phyloP scores from a whole-genome alignment of 2,329 filamentous ascomycete species.

The Paracorniculantispora psalliotae region DNA sequence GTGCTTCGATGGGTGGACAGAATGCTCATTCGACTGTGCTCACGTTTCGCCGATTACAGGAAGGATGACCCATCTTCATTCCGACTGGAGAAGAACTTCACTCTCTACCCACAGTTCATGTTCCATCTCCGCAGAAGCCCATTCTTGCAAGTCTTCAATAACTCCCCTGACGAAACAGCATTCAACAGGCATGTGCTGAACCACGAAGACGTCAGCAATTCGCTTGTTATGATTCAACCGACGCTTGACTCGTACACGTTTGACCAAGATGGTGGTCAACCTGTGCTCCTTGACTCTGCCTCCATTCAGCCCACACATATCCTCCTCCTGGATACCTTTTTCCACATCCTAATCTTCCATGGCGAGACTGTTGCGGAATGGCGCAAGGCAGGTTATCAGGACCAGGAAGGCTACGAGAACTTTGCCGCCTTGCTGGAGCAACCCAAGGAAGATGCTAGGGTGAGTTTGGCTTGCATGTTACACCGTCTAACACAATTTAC shows the following conservation, averaged over 20 bases:
- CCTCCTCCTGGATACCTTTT: constrained; percentile 94
- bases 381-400: constrained; percentile 96
- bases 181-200: constrained; percentile 97
- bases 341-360: constrained; percentile 99
- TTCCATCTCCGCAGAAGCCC: constrained; percentile 96
- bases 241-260: constrained; percentile 97
- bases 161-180: constrained; percentile 97
- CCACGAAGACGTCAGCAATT: constrained; percentile 95
- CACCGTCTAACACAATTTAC: not conserved
- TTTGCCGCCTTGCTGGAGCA: constrained; percentile 83
- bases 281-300: constrained; percentile 92
- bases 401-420: constrained; percentile 97
- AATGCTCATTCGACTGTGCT: constrained; percentile 96
- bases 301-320: constrained; percentile 94
- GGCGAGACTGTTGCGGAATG: constrained; percentile 97
- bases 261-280: constrained; percentile 86
- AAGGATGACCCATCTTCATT: constrained; percentile 98
- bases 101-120: constrained; percentile 98
- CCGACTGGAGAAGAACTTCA: constrained; percentile 97
- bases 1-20: constrained; percentile 96
- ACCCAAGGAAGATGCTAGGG: constrained; percentile 93
- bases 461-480: constrained; percentile 40
- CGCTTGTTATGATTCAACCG: constrained; percentile 97
- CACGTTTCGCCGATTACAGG: constrained; percentile 92
- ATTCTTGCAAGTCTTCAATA: constrained; percentile 99